Percentiles rank a stretch among this genome's conserved stretches.
phyloP scores from a whole-genome alignment of 305 asterid species.

The Fraxinus latifolia region DNA sequence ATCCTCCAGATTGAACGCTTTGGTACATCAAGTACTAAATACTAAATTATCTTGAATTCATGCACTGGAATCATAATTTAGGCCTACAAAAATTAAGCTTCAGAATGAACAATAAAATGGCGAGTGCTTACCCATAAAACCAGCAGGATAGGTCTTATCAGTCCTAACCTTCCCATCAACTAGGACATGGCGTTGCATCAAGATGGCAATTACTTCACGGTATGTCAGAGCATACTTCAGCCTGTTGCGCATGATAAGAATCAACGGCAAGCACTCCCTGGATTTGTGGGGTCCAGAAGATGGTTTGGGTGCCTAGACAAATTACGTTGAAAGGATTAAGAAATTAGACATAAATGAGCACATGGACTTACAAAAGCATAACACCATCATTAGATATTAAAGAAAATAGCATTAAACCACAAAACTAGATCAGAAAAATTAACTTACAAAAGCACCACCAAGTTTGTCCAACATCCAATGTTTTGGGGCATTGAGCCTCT shows the following conservation, averaged over 20 bases:
- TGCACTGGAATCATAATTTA: background rate
- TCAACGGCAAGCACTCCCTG: constrained; percentile 16
- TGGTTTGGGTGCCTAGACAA: constrained; percentile 14
- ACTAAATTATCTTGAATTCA: background rate
- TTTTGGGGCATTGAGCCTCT: constrained; percentile 9
- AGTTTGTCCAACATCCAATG: constrained; percentile 6
- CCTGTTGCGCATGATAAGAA: constrained; percentile 14
- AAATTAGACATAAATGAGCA: background rate
- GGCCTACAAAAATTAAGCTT: background rate
- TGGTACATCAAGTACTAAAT: background rate
- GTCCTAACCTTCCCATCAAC: constrained; percentile 9
- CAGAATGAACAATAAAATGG: background rate
- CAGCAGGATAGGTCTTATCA: constrained; percentile 1
- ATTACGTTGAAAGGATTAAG: background rate
- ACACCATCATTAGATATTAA: background rate
- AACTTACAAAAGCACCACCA: constrained; percentile 6
- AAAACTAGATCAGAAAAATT: background rate
- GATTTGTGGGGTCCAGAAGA: constrained; percentile 21
- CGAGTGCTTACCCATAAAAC: constrained; percentile 8
- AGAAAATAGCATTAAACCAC: background rate
- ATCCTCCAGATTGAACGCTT: background rate
- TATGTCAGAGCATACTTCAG: constrained; percentile 19
- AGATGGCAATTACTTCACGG: constrained; percentile 15
- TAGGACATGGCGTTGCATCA: constrained; percentile 9
- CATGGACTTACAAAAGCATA: background rate